These are phyloP conservation scores for Microsporum ferrugineum DNA, from an alignment of 2,329 filamentous ascomycete genomes.

Conservation along the genomic window DNA sequence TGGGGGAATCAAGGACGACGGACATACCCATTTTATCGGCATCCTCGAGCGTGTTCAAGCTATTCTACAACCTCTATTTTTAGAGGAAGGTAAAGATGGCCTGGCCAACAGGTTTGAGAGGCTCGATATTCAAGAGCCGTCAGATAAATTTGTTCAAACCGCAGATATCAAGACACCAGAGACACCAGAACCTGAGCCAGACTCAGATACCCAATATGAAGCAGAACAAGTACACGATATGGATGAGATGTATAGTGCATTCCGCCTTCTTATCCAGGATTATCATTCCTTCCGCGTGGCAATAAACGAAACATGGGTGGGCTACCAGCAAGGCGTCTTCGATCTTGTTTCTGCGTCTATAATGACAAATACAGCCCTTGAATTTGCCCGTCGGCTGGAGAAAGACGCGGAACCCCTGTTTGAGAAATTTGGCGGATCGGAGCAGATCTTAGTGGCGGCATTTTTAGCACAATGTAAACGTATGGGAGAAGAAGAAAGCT, in stretches of 20 bases:
- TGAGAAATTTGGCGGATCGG: constrained; percentile 11
- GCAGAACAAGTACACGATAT: constrained; percentile 24
- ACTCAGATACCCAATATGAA: constrained; percentile 19
- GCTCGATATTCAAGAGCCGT: constrained; percentile 31
- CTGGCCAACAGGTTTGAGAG: constrained; percentile 26
- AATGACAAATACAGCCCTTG: constrained; percentile 20
- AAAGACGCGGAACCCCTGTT: constrained; percentile 15
- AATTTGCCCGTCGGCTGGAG: constrained; percentile 18
- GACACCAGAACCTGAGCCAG: background rate
- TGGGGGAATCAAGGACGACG: constrained; percentile 7
- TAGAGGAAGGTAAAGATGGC: background rate
- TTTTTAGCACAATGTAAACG: constrained; percentile 9
- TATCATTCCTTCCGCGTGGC: constrained; percentile 14
- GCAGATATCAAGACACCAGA: constrained; percentile 18
- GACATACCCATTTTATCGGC: constrained; percentile 14
- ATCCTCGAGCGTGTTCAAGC: constrained; percentile 8
- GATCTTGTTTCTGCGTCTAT: constrained; percentile 20
- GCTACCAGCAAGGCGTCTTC: constrained; percentile 14
- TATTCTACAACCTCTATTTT: constrained; percentile 6
- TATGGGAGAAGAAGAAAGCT: constrained; percentile 8
- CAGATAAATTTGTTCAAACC: constrained; percentile 27
- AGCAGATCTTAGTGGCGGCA: constrained; percentile 8
- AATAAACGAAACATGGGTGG: constrained; percentile 16
- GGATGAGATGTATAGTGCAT: constrained; percentile 14
- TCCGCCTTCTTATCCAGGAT: constrained; percentile 18